These are phyloP conservation scores for Blastobotrys raffinosifermentans DNA, from an alignment of 1,139 yeast genomes.

Conservation along the genomic window DNA sequence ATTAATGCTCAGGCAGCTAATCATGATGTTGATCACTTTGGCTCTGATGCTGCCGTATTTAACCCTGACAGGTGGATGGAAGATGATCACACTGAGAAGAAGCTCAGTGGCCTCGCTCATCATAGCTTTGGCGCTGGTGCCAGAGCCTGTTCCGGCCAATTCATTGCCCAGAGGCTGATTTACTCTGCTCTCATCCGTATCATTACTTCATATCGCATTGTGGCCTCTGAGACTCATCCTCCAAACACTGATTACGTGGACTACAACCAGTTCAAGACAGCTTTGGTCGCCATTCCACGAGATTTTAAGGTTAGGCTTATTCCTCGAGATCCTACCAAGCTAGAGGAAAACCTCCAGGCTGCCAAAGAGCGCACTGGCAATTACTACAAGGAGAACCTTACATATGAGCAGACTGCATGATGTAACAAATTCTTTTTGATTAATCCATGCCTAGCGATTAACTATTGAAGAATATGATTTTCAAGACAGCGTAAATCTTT, in stretches of 20 bases:
- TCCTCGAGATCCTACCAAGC: slow-evolving; percentile 17
- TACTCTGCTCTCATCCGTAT: slow-evolving; percentile 40
- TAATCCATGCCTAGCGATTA: too few species aligned
- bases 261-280: slow-evolving; percentile 23
- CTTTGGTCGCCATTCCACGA: slow-evolving; percentile 23
- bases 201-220: slow-evolving; percentile 23
- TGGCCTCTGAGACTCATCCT: slow-evolving; percentile 19
- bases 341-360: slow-evolving; percentile 16
- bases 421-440: too few species aligned
- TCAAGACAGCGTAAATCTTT: too few species aligned
- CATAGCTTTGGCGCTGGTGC: slow-evolving; percentile 62
- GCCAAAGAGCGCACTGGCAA: slow-evolving; percentile 18
- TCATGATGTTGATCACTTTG: slow-evolving; percentile 47
- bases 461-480: too few species aligned
- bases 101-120: slow-evolving; percentile 34
- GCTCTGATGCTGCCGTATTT: slow-evolving; percentile 42
- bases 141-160: slow-evolving; percentile 57
- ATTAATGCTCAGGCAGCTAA: slow-evolving; percentile 70
- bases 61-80: slow-evolving; percentile 52
- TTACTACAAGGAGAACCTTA: slow-evolving; percentile 13
- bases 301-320: slow-evolving; percentile 23
- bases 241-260: slow-evolving; percentile 23
- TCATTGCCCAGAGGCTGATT: slow-evolving; percentile 52
- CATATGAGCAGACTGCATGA: neutral
- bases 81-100: slow-evolving; percentile 19